phyloP scores from a whole-genome alignment of 257 asterid genomes.

The Solanum corneliomulleri region DNA sequence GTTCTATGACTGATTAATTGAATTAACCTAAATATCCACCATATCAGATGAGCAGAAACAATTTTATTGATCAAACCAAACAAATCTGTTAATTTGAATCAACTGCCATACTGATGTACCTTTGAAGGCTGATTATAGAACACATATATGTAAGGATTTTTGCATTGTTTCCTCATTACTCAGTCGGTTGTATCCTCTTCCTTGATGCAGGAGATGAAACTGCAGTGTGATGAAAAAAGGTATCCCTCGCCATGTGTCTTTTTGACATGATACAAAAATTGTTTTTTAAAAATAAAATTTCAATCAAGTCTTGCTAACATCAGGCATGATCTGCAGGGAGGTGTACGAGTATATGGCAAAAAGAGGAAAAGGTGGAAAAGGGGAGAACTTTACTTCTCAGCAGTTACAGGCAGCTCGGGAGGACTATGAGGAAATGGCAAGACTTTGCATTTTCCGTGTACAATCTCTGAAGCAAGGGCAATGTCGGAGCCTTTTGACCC shows the following conservation, averaged over 20 bases:
- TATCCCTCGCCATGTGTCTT: conserved; percentile 10
- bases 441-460: conserved; percentile 80
- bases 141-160: background rate
- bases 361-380: conserved; percentile 68
- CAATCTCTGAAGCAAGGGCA: conserved; percentile 96
- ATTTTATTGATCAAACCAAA: background rate
- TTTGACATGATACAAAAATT: conserved; percentile 8
- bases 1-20: background rate
- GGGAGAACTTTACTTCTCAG: conserved; percentile 60
- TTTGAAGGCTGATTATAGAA: background rate
- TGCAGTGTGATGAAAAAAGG: conserved; percentile 95
- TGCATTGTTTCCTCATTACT: background rate
- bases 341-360: conserved; percentile 73
- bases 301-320: background rate
- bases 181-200: conserved; percentile 7
- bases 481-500: conserved; percentile 76
- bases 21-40: background rate
- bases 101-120: background rate
- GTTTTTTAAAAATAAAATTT: background rate
- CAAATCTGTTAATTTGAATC: background rate
- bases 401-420: conserved; percentile 74
- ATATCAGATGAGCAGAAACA: background rate
- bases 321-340: conserved; percentile 31
- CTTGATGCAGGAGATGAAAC: conserved; percentile 84
- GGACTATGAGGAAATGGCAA: conserved; percentile 75